These are phyloP conservation scores for Torulaspora pretoriensis DNA, from an alignment of 1,139 yeast species.

Conservation along the genomic window DNA sequence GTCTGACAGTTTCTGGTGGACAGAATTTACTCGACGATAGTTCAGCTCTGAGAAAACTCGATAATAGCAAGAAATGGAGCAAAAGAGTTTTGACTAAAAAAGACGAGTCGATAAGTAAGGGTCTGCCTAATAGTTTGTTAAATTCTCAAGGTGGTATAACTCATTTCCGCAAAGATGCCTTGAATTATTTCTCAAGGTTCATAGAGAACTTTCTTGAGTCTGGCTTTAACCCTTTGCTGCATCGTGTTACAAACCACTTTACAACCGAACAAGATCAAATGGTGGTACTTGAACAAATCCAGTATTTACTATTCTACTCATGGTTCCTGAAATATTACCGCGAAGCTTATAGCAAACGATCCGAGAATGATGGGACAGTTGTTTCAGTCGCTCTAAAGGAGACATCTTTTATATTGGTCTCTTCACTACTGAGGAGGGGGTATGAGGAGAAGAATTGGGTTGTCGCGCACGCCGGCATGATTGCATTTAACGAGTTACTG, in stretches of 20 bases:
- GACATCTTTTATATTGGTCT: slow-evolving; percentile 57
- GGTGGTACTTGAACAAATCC: slow-evolving; percentile 38
- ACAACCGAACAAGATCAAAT: slow-evolving; percentile 44
- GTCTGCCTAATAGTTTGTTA: slow-evolving; percentile 33
- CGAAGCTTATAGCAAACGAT: slow-evolving; percentile 1
- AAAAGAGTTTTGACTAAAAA: slow-evolving; percentile 43
- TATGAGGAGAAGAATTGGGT: slow-evolving; percentile 49
- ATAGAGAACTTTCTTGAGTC: slow-evolving; percentile 63
- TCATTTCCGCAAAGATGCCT: slow-evolving; percentile 37
- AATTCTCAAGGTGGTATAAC: slow-evolving; percentile 35
- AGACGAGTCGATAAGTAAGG: slow-evolving; percentile 42
- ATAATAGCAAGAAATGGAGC: slow-evolving; percentile 64
- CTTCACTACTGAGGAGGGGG: slow-evolving; percentile 53
- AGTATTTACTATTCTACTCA: slow-evolving; percentile 58
- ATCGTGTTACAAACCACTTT: slow-evolving; percentile 47
- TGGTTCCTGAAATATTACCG: slow-evolving; percentile 62
- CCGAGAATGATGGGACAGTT: slow-evolving; percentile 27
- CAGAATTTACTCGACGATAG: slow-evolving; percentile 52
- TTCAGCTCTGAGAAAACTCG: slow-evolving; percentile 54
- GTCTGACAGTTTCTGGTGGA: slow-evolving; percentile 75
- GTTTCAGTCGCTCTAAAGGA: slow-evolving; percentile 67
- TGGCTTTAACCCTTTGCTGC: slow-evolving; percentile 65
- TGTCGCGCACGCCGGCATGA: slow-evolving; percentile 65
- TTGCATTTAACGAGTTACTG: slow-evolving; percentile 63
- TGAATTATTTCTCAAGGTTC: slow-evolving; percentile 42